Evolutionary conservation across 169 alveolate species (phyloP), one percentile per base, ranked within the genome.

Genomic region (Besnoitia besnoiti): DNA sequence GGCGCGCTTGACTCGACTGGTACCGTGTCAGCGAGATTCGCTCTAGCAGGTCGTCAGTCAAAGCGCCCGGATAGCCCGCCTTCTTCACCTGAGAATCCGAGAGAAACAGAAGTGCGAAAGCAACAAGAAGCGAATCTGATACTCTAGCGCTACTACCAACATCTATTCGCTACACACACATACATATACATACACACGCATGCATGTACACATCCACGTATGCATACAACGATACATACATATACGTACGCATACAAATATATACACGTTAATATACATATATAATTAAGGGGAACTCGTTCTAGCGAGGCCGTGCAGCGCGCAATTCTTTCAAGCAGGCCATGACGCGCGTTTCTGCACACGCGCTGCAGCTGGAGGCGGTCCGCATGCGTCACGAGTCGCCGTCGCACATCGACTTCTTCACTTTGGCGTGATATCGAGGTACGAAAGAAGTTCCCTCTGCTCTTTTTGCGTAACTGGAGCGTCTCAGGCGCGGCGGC

Each of bases 1-100:
- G 80, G 80, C 80, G 80, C 12, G 80, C 44, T n/a, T 67, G 80
- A 67, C 80, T 67, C 44, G 80, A 67, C 80, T 35, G 80, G 44
- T 67, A 67, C 14, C 40, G 80, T 42, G 80, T 67, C 39, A 67
- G 46, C 3, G 80, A 67, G 12, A 67, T 5, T 0, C 80, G 40
- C 24, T 30, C 39, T 21, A 67, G 39, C 3, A 67, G 42, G 39
- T 67, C 44, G 39, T 67, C 80, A 5, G 80, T 30, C 39, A 67
- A 14, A 1, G 42, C 80, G 14, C 80, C 80, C 44, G 80, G 14
- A n/a, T 67, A 67, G 46, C 80, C 80, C 7, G 46, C 44, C 80
- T 67, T 67, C 80, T 35, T 67, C 44, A 67, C 44, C 80, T 67
- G 80, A 37, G n/a, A 42, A 33, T 0, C 39, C 24, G 12, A 55